Conservation (phyloP, 2,329 filamentous ascomycete species). For the Gaeumannomyces tritici region DNA sequence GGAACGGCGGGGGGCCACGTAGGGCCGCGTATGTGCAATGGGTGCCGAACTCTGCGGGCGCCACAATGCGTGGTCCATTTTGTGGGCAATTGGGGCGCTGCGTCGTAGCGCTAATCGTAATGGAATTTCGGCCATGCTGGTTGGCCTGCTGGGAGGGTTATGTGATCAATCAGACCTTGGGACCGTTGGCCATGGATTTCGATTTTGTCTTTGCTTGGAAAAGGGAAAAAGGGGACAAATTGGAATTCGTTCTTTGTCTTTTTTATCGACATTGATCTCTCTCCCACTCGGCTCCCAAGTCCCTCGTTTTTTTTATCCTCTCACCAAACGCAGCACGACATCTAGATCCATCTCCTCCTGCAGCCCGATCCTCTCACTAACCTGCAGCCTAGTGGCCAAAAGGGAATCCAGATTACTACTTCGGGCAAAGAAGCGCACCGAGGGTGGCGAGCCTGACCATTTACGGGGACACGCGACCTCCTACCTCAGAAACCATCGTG, state of each 20-base stretch:
- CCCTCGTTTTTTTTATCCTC: not conserved
- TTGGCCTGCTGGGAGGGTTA: not conserved
- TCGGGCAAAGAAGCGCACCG: not conserved
- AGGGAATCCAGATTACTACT: not conserved
- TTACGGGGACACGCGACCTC: not conserved
- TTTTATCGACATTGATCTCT: not conserved
- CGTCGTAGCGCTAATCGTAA: too few species aligned
- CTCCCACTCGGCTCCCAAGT: not conserved
- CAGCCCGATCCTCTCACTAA: too few species aligned
- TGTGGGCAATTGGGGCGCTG: not conserved
- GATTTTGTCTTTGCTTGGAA: not conserved
- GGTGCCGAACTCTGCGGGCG: not conserved
- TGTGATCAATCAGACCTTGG: not conserved
- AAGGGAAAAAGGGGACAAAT: not conserved
- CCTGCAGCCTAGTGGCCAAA: not conserved
- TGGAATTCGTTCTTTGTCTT: too few species aligned
- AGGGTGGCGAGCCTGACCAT: too few species aligned
- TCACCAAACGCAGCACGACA: not conserved
- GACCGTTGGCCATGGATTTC: not conserved
- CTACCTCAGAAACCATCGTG: not conserved
- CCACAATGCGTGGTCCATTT: not conserved
- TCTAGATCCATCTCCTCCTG: not conserved
- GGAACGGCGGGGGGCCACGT: not conserved
- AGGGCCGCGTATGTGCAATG: not conserved
- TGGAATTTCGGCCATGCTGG: too few species aligned